These are phyloP conservation scores for Neurospora crassa DNA, from an alignment of 2,329 filamentous ascomycete species.

Conservation along the genomic window DNA sequence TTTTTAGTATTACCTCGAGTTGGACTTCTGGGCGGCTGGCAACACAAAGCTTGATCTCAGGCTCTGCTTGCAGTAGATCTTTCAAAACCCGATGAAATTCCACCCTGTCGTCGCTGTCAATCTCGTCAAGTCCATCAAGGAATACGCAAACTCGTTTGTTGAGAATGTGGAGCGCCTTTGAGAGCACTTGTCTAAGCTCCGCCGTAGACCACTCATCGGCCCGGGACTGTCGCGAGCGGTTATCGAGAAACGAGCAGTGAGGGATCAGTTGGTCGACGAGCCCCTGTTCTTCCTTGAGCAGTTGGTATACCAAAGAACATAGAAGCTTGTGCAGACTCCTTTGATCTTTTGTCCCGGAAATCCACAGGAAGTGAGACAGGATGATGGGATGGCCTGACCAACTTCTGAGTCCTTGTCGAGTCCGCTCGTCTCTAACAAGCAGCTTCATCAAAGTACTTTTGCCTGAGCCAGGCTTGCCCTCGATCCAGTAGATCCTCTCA, in stretches of 20 bases:
- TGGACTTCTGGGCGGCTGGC: neutral
- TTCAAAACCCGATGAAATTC: neutral
- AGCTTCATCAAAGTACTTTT: conserved; percentile 2
- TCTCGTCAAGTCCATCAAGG: neutral
- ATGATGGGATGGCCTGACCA: neutral
- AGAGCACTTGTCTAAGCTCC: neutral
- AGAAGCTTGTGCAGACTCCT: neutral
- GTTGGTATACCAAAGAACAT: neutral
- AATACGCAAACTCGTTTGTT: neutral
- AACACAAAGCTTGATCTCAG: neutral
- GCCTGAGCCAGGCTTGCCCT: neutral
- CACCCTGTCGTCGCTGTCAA: neutral
- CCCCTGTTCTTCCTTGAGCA: neutral
- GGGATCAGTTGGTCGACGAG: neutral
- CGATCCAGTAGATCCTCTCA: neutral
- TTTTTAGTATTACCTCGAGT: neutral
- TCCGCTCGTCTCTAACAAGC: neutral
- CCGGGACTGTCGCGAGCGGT: neutral
- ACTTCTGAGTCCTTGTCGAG: neutral
- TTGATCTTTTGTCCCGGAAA: neutral
- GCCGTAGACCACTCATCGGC: neutral
- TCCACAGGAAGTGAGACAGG: conserved; percentile 1
- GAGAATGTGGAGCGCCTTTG: neutral
- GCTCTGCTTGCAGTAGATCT: neutral
- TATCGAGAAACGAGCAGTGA: neutral